A percentile compares a stretch with the other conserved stretches of the same genome.
Conservation (phyloP, 495 filamentous ascomycete genomes). For the Penicillium daleae region DNA sequence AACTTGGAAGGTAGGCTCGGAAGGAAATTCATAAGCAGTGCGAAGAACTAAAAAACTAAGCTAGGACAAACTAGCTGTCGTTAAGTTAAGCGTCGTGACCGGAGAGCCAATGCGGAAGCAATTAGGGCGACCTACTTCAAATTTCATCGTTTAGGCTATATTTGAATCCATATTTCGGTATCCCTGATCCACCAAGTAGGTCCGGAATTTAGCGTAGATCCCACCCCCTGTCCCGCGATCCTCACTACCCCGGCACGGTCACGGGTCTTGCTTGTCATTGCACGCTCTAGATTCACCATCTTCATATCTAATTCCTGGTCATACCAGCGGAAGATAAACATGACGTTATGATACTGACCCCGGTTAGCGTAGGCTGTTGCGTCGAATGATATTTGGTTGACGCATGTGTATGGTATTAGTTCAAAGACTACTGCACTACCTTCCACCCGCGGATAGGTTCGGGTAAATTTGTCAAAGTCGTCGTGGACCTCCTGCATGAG, state of each 20-base stretch:
- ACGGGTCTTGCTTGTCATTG: conserved; percentile 14
- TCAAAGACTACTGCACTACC: conserved; percentile 22
- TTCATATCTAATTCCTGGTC: conserved; percentile 11
- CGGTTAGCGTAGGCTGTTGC: conserved; percentile 25
- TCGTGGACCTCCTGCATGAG: conserved; percentile 19
- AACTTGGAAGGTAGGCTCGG: too few relatives aligned
- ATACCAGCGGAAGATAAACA: conserved; percentile 18
- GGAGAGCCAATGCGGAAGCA: too few relatives aligned
- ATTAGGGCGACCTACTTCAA: too few relatives aligned
- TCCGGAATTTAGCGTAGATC: conserved; percentile 15
- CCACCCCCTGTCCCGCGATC: background rate
- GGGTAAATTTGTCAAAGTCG: conserved; percentile 15
- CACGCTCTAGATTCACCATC: conserved; percentile 9
- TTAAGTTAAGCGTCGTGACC: too few relatives aligned
- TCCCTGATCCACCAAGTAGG: too few relatives aligned
- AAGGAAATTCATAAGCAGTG: too few relatives aligned
- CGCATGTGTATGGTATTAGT: conserved; percentile 18
- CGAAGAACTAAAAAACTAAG: too few relatives aligned
- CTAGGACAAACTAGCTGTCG: too few relatives aligned
- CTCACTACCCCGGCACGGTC: background rate
- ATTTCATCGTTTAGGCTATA: too few relatives aligned
- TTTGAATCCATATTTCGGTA: too few relatives aligned
- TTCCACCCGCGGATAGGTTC: conserved; percentile 8
- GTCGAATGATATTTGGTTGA: conserved; percentile 9
- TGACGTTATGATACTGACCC: conserved; percentile 26